Evolutionary conservation across 2,329 filamentous ascomycete species (phyloP), one percentile per base, ranked within the genome.

Genomic region (Microsporum audouinii): DNA sequence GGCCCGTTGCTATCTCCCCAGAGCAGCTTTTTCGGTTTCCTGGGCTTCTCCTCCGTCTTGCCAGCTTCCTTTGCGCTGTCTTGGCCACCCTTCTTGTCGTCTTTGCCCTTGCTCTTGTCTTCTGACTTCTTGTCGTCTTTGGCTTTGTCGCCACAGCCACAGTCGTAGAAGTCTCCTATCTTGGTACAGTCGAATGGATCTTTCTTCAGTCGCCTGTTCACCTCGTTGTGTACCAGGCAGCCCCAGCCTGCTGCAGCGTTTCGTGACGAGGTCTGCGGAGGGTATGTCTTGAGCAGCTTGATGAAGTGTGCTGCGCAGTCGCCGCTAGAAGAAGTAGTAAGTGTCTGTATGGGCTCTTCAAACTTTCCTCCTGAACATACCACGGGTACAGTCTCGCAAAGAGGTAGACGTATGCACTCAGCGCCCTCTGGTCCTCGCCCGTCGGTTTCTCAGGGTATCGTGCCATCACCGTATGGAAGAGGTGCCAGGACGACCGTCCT

Each of bases 151-250:
- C 51, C 51, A 69, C 84, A 86, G 36, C 84, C 84, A 67, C 84
- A 87, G 68, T 87, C 83, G 69, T 87, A 87, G 65, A 84, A 85
- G 62, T 85, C 83, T 1, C 83, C 84, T 61, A 87, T 83, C 41
- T 85, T 81, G 47, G 78, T 78, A 71, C 84, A 87, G 70, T 86
- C 82, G 68, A 86, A 87, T 27, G 81, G 70, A 3, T 79, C 77
- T 70, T 87, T 87, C 36, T 79, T 71, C 63, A 87, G 73, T 67
- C 82, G 80, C 68, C 81, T 78, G 68, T 87, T 87, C 63, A 87
- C 84, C 67, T 85, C 78, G 65, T 87, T 87, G 68, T 87, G 84
- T 45, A 86, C 81, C 68, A 84, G 83, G 69, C 84, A 87, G 6
- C 80, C 84, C 84, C 84, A 87, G 33, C 79, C 83, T 2, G 84